Base-by-base conservation (phyloP, 495 filamentous ascomycete species). In the Penicillium goetzii region DNA sequence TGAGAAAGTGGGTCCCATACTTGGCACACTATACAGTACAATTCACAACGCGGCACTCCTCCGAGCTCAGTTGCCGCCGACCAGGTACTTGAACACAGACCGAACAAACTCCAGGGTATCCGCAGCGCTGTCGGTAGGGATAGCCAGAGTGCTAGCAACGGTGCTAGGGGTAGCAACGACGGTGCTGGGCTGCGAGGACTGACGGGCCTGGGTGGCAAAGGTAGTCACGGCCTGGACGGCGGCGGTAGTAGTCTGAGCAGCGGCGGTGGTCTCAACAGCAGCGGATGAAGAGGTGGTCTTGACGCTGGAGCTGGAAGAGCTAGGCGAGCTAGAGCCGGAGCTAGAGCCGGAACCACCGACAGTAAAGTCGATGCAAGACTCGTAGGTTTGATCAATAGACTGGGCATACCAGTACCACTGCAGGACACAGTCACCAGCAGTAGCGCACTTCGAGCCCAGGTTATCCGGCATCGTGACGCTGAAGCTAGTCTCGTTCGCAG, bases 351-450 rank as follows among this genome's bases (percentile, higher is more conserved):
- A 73, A 26, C 69, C 68, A 23, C 72, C 71, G 43, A 89, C 71
- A 43, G 83, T 85, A 73, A 92, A 90, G 71, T 92, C 89, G 65
- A 90, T 70, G 70, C 89, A 91, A 45, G 83, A 83, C 81, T 92
- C 86, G 65, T 92, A 92, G 30, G 89, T 90, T 80, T 92, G 89
- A 51, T 84, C 81, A 36, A 87, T 85, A 9, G 80, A 83, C 43
- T 81, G 58, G 56, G 88, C 88, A 66, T 86, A 87, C 89, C 89
- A 92, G 74, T 77, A 88, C 83, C 84, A 86, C 71, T 91, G 88
- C 30, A 92, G 78, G 26, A 88, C 88, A 76, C 88, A 90, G 63
- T 76, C 82, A 61, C 90, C 90, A 14, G 84, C 81, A 50, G 74
- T 77, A 17, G 78, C 70, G 68, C 89, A 92, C 76, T 84, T 72